Conservation (phyloP, 257 asterid genomes). For the Solanum pinnatisectum region DNA sequence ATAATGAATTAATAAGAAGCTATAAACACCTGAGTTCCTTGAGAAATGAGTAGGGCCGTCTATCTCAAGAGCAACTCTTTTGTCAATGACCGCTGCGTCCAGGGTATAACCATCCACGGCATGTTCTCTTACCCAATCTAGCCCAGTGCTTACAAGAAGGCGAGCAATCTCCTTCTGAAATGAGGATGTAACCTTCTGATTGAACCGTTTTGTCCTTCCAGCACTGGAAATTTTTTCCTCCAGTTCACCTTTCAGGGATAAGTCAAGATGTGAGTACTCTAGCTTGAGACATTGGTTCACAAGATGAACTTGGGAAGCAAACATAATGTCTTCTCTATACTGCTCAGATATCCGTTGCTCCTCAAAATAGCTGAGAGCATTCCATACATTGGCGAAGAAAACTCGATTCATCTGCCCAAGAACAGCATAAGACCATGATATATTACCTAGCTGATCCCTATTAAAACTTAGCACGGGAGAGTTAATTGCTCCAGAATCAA, state of each 20-base stretch:
- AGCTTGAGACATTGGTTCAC: conserved; percentile 72
- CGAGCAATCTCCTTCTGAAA: conserved; percentile 91
- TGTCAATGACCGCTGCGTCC: conserved; percentile 76
- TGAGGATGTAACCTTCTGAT: conserved; percentile 74
- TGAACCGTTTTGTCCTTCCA: conserved; percentile 71
- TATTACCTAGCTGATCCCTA: conserved; percentile 71
- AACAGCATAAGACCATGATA: conserved; percentile 89
- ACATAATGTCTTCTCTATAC: conserved; percentile 61
- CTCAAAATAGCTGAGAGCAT: conserved; percentile 41
- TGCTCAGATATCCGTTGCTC: conserved; percentile 57
- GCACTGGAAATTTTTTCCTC: conserved; percentile 54
- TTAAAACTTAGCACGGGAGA: conserved; percentile 31
- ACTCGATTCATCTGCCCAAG: conserved; percentile 49
- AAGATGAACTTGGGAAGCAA: conserved; percentile 78
- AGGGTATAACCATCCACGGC: conserved; percentile 69
- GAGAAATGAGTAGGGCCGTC: conserved; percentile 98
- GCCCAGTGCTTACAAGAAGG: conserved; percentile 86
- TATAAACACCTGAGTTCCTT: conserved; percentile 64
- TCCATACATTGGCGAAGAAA: conserved; percentile 65
- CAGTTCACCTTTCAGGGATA: conserved; percentile 40
- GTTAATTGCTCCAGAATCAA: not conserved
- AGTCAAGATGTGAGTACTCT: conserved; percentile 54
- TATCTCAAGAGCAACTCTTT: conserved; percentile 75
- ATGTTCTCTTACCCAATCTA: conserved; percentile 80
- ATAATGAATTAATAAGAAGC: not conserved